Percentiles rank a stretch among this genome's conserved stretches.
Conservation (phyloP, 1,284 basidiomycete species). For the Cryptococcus sp. region DNA sequence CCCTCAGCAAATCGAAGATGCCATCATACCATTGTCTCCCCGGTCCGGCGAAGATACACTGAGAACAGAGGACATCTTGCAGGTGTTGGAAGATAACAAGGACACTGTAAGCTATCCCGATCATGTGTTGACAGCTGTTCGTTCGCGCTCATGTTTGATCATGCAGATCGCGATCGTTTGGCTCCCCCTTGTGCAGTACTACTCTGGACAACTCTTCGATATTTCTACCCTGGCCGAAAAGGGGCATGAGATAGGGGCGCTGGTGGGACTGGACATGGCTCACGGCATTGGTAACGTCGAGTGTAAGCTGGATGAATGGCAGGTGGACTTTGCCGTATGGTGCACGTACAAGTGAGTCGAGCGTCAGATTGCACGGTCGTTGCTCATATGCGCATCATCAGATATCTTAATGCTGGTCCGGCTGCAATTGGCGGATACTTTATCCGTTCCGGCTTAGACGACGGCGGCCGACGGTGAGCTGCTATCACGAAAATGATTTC, state of each 20-base stretch:
- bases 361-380: background rate
- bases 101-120: conserved; percentile 40
- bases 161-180: conserved; percentile 78
- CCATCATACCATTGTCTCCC: conserved; percentile 78
- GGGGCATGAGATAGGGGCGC: conserved; percentile 76
- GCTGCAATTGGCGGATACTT: conserved; percentile 84
- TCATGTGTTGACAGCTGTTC: background rate
- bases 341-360: conserved; percentile 81
- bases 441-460: conserved; percentile 46
- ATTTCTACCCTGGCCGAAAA: conserved; percentile 79
- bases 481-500: background rate
- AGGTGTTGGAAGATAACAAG: conserved; percentile 71
- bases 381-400: conserved; percentile 6
- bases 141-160: background rate
- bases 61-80: conserved; percentile 84
- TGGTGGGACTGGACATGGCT: conserved; percentile 94
- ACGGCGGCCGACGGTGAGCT: conserved; percentile 42
- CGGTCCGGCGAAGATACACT: conserved; percentile 82
- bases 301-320: conserved; percentile 86
- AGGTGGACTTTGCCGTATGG: conserved; percentile 95
- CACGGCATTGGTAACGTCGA: conserved; percentile 95
- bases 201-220: conserved; percentile 95
- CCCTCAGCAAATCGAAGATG: conserved; percentile 59
- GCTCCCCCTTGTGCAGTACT: conserved; percentile 91
- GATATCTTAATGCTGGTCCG: conserved; percentile 90